phyloP scores from a whole-genome alignment of 1,284 basidiomycete genomes.

The Sanghuangporus weigelae region DNA sequence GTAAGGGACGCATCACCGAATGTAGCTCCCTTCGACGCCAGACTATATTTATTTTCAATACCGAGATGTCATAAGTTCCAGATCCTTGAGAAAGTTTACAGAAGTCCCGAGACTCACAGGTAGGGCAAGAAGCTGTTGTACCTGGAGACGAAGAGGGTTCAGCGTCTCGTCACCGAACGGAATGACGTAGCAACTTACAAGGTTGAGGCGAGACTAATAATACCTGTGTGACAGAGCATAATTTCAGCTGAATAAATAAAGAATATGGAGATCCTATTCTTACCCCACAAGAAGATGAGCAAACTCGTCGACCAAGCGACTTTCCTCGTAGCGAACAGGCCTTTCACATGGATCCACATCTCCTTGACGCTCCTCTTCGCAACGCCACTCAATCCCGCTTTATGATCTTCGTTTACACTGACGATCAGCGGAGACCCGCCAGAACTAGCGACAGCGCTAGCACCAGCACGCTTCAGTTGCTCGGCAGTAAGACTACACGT shows the following conservation, averaged over 20 bases:
- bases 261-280: background rate
- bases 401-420: slow-evolving; percentile 8
- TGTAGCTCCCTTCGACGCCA: slow-evolving; percentile 40
- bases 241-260: background rate
- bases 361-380: slow-evolving; percentile 35
- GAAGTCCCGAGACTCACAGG: slow-evolving; percentile 31
- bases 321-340: slow-evolving; percentile 49
- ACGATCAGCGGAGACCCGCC: background rate
- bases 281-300: slow-evolving; percentile 52
- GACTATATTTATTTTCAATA: slow-evolving; percentile 23
- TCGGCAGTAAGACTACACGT: slow-evolving; percentile 35
- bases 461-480: slow-evolving; percentile 31
- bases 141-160: background rate
- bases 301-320: slow-evolving; percentile 55
- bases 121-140: slow-evolving; percentile 52
- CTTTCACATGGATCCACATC: slow-evolving; percentile 40
- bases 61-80: background rate
- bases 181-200: slow-evolving; percentile 28
- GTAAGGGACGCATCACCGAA: slow-evolving; percentile 46
- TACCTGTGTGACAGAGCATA: slow-evolving; percentile 29
- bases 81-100: background rate
- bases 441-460: slow-evolving; percentile 11
- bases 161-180: background rate
- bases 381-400: slow-evolving; percentile 22
- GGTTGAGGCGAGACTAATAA: slow-evolving; percentile 59